Conservation (phyloP, 192 early-diverging fungal genomes). For the Pilaira anomala region DNA sequence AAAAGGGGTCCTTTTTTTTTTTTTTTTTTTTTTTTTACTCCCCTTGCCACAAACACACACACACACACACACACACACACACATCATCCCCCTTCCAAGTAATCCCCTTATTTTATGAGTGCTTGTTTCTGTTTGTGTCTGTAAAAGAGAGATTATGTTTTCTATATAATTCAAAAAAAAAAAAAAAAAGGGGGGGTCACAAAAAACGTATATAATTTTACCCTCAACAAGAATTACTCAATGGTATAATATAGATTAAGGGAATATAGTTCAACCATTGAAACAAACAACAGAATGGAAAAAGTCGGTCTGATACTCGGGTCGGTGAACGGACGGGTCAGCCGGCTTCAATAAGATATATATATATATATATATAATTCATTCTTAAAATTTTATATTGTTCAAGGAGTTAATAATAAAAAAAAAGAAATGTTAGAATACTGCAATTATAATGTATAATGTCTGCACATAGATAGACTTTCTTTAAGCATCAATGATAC, state of each 20-base stretch:
- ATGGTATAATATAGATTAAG: too few species aligned
- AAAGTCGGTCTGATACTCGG: conserved; percentile 3
- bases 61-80: too few species aligned
- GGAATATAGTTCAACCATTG: neutral
- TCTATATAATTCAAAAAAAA: neutral
- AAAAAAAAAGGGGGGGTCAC: neutral
- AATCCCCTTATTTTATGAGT: neutral
- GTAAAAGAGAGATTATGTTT: conserved; percentile 9
- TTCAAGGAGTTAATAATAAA: conserved; percentile 1
- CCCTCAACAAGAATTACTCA: conserved; percentile 7
- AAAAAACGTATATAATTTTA: conserved; percentile 6
- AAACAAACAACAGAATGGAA: neutral
- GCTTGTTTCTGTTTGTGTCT: too few species aligned
- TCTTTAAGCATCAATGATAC: neutral
- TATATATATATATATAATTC: too few species aligned
- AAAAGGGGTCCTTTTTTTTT: conserved; percentile 1
- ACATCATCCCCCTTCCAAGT: neutral
- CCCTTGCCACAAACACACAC: neutral
- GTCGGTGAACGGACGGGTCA: conserved; percentile 11
- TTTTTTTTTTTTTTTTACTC: conserved; percentile 1
- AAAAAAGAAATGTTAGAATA: neutral
- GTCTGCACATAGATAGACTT: conserved; percentile 11
- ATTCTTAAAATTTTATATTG: neutral
- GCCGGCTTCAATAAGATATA: conserved; percentile 1
- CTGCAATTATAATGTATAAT: conserved; percentile 3